Evolutionary conservation across 768 basidiomycete species (phyloP), one percentile per base, ranked within the genome.

Genomic region (Tylopilus intermedius): DNA sequence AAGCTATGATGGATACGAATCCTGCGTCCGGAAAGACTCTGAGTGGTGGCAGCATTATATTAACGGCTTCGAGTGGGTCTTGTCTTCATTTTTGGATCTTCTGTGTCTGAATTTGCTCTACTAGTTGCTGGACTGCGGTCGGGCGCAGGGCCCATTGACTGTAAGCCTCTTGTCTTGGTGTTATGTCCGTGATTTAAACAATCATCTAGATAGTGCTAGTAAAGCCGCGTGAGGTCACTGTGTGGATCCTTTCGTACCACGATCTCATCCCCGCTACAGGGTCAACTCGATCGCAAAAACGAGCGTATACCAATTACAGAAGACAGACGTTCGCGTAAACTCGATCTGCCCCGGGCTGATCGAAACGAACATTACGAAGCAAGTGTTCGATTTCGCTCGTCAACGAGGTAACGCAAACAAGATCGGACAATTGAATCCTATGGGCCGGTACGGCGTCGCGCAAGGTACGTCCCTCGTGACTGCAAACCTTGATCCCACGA

Each of bases 221-320:
- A 96, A 96, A 75, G 89, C 93, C 30, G 91, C 91, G 91, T 93
- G 64, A 71, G 85, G 74, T 47, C 15, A 4, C 27, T 33, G 8
- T 33, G 18, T 18, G 30, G 38, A 45, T 48, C 6, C 42, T 37
- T 13, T 50, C 22, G 8, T 48, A 18, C 4, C 30, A 45, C 33
- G 45, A 48, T 47, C 52, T 51, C 35, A 64, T n/a, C 42, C 47
- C 33, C 24, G 22, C 40, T 37, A 15, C 56, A 93, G 89, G 10
- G 93, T 96, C 22, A 92, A 91, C 66, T 90, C 84, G 42, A 83
- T 95, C 59, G 94, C 91, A 8, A 81, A 90, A 63, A 94, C 88
- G 4, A 75, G 83, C 10, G 81, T 83, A 5, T 90, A 86, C 67
- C 88, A 92, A 67, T 78, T 95, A 22, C 79, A 84, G 58, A 86